A percentile compares a stretch with the other conserved stretches of the same genome.
These are phyloP conservation scores for Cyclotella choctawhatcheeana DNA, from an alignment of 108 stramenopile species.

Conservation along the genomic window DNA sequence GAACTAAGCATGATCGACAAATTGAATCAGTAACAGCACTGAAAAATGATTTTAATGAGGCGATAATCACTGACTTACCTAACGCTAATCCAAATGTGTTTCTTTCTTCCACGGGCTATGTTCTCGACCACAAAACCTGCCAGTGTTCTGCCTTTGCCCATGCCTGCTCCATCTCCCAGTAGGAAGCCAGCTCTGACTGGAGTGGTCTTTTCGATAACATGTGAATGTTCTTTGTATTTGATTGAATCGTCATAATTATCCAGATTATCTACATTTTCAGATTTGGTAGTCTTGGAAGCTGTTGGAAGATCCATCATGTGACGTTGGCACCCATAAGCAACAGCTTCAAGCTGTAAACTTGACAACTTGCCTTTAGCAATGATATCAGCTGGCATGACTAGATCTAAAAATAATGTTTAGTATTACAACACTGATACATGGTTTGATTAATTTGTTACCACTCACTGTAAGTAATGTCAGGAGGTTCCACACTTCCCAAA, in stretches of 20 bases:
- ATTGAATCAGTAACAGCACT: too few species aligned
- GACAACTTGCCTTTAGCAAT: background rate
- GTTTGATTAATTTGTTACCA: too few species aligned
- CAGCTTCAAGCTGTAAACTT: background rate
- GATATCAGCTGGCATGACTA: background rate
- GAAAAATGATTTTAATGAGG: too few species aligned
- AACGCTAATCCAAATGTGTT: constrained; percentile 72
- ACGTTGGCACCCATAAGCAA: background rate
- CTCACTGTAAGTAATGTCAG: background rate
- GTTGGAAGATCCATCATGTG: background rate
- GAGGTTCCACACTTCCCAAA: background rate
- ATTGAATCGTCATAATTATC: too few species aligned
- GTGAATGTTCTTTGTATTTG: background rate
- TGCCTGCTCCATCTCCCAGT: constrained; percentile 89
- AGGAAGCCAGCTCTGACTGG: constrained; percentile 83
- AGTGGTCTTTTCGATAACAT: too few species aligned
- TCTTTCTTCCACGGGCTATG: constrained; percentile 45
- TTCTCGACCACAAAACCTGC: constrained; percentile 56
- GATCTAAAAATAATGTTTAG: too few species aligned
- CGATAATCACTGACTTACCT: too few species aligned
- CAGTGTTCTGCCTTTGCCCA: constrained; percentile 83
- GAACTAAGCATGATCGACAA: too few species aligned
- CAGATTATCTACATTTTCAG: too few species aligned
- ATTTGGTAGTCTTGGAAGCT: too few species aligned
- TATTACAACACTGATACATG: too few species aligned